phyloP scores from a whole-genome alignment of 2,329 filamentous ascomycete species.

The Cercospora zeae-maydis region DNA sequence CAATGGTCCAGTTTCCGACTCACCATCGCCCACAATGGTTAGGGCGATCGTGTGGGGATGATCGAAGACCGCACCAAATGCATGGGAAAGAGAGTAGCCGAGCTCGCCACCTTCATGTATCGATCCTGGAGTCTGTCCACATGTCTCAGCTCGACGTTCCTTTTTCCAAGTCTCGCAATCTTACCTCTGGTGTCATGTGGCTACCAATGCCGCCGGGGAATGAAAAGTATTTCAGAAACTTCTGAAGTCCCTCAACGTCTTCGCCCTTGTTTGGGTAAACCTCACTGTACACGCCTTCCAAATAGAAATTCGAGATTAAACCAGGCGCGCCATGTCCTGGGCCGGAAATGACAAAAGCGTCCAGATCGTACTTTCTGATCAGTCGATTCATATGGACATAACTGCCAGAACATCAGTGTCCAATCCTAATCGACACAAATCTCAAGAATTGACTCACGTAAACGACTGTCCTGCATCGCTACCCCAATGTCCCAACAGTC shows the following conservation, averaged over 20 bases:
- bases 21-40: slow-evolving; percentile 76
- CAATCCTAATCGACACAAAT: background rate
- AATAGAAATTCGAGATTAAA: slow-evolving; percentile 70
- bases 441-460: slow-evolving; percentile 41
- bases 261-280: slow-evolving; percentile 72
- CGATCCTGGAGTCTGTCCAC: slow-evolving; percentile 65
- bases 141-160: background rate
- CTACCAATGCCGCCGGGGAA: slow-evolving; percentile 76
- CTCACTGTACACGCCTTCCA: slow-evolving; percentile 74
- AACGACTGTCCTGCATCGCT: slow-evolving; percentile 78
- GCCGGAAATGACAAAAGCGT: slow-evolving; percentile 70
- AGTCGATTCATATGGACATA: slow-evolving; percentile 79
- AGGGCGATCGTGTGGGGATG: slow-evolving; percentile 70
- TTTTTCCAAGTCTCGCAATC: background rate
- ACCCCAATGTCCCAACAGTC: slow-evolving; percentile 74
- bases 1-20: slow-evolving; percentile 75
- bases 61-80: slow-evolving; percentile 73
- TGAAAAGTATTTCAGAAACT: slow-evolving; percentile 79
- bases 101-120: slow-evolving; percentile 74
- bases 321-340: slow-evolving; percentile 76
- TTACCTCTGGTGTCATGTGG: slow-evolving; percentile 59
- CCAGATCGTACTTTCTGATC: slow-evolving; percentile 71
- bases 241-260: slow-evolving; percentile 64
- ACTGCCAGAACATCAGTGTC: slow-evolving; percentile 18
- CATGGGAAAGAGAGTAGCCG: slow-evolving; percentile 76